Evolutionary conservation across 1,139 yeast species (phyloP).

Genomic region (Geotrichum europaeum): DNA sequence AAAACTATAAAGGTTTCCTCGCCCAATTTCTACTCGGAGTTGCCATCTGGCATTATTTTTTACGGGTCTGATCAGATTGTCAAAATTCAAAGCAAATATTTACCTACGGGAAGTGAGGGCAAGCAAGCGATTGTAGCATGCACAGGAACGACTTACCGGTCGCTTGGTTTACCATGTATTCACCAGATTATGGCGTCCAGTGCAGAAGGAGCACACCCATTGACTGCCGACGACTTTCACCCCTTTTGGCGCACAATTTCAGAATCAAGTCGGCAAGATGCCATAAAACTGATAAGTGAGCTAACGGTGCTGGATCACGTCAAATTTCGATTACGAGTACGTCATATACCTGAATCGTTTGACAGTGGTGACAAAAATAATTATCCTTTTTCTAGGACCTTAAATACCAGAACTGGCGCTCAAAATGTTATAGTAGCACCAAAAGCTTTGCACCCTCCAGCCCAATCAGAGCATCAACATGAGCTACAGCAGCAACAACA

Average conservation of each 20-base stretch:
- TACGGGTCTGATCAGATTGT: not conserved
- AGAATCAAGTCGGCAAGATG: not conserved
- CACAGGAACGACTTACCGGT: not conserved
- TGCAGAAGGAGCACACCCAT: not conserved
- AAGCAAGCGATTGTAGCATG: not conserved
- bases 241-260: not conserved
- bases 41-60: not conserved
- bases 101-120: not conserved
- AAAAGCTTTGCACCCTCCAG: not conserved
- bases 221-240: not conserved
- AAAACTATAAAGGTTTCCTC: not conserved
- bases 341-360: not conserved
- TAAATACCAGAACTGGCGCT: not conserved
- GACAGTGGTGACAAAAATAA: not conserved
- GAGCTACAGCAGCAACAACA: not conserved
- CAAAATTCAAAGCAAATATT: not conserved
- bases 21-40: not conserved
- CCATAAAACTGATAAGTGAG: not conserved
- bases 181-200: not conserved
- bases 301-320: not conserved
- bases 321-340: not conserved
- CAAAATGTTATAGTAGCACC: not conserved
- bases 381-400: not conserved
- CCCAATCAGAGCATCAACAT: not conserved
- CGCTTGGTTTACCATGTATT: not conserved